These are phyloP conservation scores for Lagenidium sp. DNA, from an alignment of 352 stramenopile species.

Conservation along the genomic window DNA sequence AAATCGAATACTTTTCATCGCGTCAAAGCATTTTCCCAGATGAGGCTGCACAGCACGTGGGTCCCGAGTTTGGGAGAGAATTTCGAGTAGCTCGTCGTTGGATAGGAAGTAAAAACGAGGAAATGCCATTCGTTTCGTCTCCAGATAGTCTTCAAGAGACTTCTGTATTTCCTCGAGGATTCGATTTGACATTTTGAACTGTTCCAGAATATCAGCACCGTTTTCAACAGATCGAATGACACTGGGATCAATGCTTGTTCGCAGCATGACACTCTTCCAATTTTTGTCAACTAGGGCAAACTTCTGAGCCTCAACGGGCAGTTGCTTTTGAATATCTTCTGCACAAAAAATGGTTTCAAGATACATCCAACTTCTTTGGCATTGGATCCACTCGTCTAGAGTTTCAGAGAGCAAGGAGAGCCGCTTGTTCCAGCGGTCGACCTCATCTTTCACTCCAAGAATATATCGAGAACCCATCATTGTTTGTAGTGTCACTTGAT, in stretches of 20 bases:
- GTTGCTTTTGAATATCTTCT: constrained; percentile 85
- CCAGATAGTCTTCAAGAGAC: constrained; percentile 87
- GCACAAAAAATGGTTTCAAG: constrained; percentile 85
- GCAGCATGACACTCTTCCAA: constrained; percentile 80
- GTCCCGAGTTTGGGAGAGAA: constrained; percentile 86
- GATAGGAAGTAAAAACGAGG: constrained; percentile 91
- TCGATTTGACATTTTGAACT: constrained; percentile 79
- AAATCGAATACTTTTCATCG: constrained; percentile 90
- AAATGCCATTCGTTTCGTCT: constrained; percentile 90
- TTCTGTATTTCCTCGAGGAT: constrained; percentile 90
- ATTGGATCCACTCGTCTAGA: constrained; percentile 80
- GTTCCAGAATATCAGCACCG: constrained; percentile 62
- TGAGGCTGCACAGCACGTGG: constrained; percentile 86
- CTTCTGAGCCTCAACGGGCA: constrained; percentile 80
- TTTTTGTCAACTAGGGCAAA: constrained; percentile 82
- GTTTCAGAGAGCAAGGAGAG: constrained; percentile 77
- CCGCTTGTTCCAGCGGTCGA: constrained; percentile 87
- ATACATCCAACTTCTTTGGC: constrained; percentile 86
- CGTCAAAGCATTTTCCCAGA: constrained; percentile 89
- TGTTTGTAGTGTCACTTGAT: constrained; percentile 87
- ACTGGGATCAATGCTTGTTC: constrained; percentile 61
- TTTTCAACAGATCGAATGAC: constrained; percentile 73
- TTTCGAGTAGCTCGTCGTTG: constrained; percentile 89
- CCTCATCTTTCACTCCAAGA: constrained; percentile 86
- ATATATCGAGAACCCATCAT: constrained; percentile 92